phyloP scores from a whole-genome alignment of 257 asterid species.

The Plantago elongata region DNA sequence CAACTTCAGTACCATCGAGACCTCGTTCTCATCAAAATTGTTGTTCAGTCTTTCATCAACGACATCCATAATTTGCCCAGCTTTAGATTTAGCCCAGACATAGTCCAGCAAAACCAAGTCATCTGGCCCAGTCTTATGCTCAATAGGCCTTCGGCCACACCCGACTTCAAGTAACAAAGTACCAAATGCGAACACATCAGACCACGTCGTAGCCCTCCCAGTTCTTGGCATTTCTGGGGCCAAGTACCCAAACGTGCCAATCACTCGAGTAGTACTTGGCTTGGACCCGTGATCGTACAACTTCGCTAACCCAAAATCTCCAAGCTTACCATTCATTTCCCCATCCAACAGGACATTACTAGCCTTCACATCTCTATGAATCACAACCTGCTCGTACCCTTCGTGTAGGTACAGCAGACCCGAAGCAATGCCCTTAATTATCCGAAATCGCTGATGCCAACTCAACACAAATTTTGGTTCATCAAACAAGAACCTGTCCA shows the following conservation, averaged over 20 bases:
- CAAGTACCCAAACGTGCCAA: conserved; percentile 65
- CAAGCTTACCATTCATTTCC: conserved; percentile 47
- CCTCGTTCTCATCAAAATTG: conserved; percentile 29
- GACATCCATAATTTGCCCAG: conserved; percentile 37
- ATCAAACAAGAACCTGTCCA: conserved; percentile 47
- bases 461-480: conserved; percentile 28
- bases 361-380: conserved; percentile 62
- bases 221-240: conserved; percentile 61
- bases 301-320: conserved; percentile 66
- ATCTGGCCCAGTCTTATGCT: conserved; percentile 34
- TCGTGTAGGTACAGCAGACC: conserved; percentile 66
- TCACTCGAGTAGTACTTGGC: conserved; percentile 56
- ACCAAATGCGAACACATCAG: conserved; percentile 60
- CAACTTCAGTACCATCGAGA: conserved; percentile 40
- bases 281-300: conserved; percentile 51
- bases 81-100: conserved; percentile 42
- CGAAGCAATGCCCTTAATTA: conserved; percentile 63
- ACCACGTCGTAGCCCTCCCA: conserved; percentile 46
- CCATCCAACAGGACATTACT: conserved; percentile 58
- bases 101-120: conserved; percentile 41
- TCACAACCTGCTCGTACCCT: conserved; percentile 59
- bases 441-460: conserved; percentile 60
- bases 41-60: conserved; percentile 40
- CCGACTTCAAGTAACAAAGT: conserved; percentile 49
- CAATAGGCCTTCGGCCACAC: conserved; percentile 56